A percentile compares a stretch with the other conserved stretches of the same genome.
phyloP scores from a whole-genome alignment of 345 rosid genomes.

The Crucihimalaya himalaica region DNA sequence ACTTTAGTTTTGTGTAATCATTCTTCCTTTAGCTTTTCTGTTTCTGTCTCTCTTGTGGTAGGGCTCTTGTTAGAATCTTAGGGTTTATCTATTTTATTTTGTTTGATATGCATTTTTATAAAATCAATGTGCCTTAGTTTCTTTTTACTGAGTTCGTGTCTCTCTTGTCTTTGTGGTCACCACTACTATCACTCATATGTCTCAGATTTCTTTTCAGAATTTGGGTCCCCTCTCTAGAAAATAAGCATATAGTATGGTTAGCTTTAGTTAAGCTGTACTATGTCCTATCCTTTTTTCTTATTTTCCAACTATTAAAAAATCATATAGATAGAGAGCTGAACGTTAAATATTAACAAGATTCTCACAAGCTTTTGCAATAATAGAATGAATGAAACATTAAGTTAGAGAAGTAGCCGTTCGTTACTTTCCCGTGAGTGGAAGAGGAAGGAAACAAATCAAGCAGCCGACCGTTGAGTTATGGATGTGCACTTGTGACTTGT shows the following conservation, averaged over 20 bases:
- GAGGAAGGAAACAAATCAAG: constrained; percentile 13
- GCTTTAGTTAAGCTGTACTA: constrained; percentile 26
- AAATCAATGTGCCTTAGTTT: constrained; percentile 14
- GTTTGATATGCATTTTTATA: constrained; percentile 24
- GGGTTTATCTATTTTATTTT: background rate
- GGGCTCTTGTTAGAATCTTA: constrained; percentile 37
- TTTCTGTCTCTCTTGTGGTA: constrained; percentile 22
- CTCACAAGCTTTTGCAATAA: constrained; percentile 17
- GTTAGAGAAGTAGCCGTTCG: constrained; percentile 31
- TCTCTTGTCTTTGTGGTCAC: constrained; percentile 28
- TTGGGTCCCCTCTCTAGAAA: constrained; percentile 20
- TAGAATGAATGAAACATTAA: constrained; percentile 8
- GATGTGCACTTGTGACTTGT: constrained; percentile 20
- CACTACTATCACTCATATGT: constrained; percentile 33
- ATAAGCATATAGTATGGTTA: constrained; percentile 7
- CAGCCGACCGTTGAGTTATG: constrained; percentile 32
- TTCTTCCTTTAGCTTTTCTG: constrained; percentile 15
- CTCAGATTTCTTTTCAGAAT: constrained; percentile 20
- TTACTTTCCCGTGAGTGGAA: constrained; percentile 22
- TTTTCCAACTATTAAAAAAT: background rate
- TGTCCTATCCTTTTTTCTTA: constrained; percentile 1
- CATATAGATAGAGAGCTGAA: background rate
- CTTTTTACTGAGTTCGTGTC: background rate
- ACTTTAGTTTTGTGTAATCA: constrained; percentile 37
- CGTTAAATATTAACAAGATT: constrained; percentile 14